These are phyloP conservation scores for Mycena vulgaris DNA, from an alignment of 768 basidiomycete genomes.

Conservation along the genomic window DNA sequence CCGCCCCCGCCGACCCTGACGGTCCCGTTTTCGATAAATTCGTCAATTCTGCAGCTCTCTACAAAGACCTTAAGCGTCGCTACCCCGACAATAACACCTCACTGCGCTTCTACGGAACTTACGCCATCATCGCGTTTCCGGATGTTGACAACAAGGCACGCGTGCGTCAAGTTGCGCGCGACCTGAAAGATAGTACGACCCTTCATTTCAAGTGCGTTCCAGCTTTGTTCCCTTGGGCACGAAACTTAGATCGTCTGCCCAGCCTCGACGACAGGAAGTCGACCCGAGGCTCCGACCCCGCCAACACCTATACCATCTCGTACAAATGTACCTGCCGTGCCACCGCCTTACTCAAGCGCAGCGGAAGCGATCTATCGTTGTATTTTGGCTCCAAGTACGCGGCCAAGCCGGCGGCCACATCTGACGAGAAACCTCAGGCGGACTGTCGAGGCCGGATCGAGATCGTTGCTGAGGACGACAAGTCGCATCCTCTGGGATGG, in stretches of 20 bases:
- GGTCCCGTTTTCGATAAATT: slow-evolving; percentile 20
- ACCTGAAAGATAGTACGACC: slow-evolving; percentile 19
- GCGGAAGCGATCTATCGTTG: slow-evolving; percentile 17
- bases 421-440: slow-evolving; percentile 7
- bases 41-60: slow-evolving; percentile 2
- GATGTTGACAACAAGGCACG: slow-evolving; percentile 30
- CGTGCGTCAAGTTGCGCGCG: slow-evolving; percentile 28
- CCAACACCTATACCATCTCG: slow-evolving; percentile 14
- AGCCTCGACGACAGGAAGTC: slow-evolving; percentile 18
- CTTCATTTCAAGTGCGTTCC: slow-evolving; percentile 31
- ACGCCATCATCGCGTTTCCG: slow-evolving; percentile 35
- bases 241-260: neutral
- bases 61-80: slow-evolving; percentile 22
- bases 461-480: slow-evolving; percentile 28
- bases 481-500: slow-evolving; percentile 31
- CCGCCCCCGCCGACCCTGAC: slow-evolving; percentile 6
- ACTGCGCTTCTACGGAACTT: slow-evolving; percentile 31
- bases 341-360: slow-evolving; percentile 3
- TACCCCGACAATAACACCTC: slow-evolving; percentile 5
- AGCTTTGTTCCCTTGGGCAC: neutral
- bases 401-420: neutral
- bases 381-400: slow-evolving; percentile 24
- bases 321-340: slow-evolving; percentile 31
- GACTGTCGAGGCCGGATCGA: slow-evolving; percentile 27
- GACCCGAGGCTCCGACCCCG: neutral